Percentiles rank a stretch among this genome's conserved stretches.
phyloP scores from a whole-genome alignment of 108 stramenopile genomes.

The Cyclotella sp. region DNA sequence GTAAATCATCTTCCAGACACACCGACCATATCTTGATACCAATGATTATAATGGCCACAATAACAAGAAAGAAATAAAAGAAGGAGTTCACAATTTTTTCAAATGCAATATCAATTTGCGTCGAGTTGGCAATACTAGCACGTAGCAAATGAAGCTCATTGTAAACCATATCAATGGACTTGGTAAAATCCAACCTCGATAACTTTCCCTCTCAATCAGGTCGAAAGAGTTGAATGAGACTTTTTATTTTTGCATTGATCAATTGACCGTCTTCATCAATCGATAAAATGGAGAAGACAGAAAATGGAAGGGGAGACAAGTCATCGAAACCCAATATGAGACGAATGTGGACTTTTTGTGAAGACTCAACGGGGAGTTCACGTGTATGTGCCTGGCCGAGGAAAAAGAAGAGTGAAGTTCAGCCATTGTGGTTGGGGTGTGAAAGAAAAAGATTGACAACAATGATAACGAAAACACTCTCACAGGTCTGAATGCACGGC shows the following conservation, averaged over 20 bases:
- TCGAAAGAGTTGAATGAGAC: slow-evolving; percentile 64
- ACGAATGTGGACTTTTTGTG: slow-evolving; percentile 58
- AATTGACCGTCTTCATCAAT: slow-evolving; percentile 38
- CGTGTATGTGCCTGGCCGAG: slow-evolving; percentile 54
- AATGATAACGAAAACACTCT: background rate
- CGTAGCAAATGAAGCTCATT: slow-evolving; percentile 65
- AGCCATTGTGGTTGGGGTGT: background rate
- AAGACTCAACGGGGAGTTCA: slow-evolving; percentile 60
- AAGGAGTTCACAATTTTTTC: slow-evolving; percentile 70
- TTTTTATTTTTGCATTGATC: slow-evolving; percentile 55
- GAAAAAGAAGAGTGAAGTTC: background rate
- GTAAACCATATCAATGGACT: slow-evolving; percentile 70
- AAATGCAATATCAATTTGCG: slow-evolving; percentile 73
- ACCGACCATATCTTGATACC: slow-evolving; percentile 49
- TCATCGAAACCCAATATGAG: slow-evolving; percentile 48
- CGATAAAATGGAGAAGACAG: slow-evolving; percentile 56
- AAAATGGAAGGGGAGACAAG: slow-evolving; percentile 51
- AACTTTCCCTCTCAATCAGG: slow-evolving; percentile 65
- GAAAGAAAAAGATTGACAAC: background rate
- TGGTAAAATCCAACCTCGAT: slow-evolving; percentile 70
- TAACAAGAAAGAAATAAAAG: slow-evolving; percentile 55
- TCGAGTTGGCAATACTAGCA: slow-evolving; percentile 65
- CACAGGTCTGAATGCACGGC: slow-evolving; percentile 62
- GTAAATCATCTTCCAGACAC: too few species aligned
- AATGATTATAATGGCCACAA: slow-evolving; percentile 48